Evolutionary conservation across 768 basidiomycete species (phyloP).

Genomic region (Polyporus arcularius): DNA sequence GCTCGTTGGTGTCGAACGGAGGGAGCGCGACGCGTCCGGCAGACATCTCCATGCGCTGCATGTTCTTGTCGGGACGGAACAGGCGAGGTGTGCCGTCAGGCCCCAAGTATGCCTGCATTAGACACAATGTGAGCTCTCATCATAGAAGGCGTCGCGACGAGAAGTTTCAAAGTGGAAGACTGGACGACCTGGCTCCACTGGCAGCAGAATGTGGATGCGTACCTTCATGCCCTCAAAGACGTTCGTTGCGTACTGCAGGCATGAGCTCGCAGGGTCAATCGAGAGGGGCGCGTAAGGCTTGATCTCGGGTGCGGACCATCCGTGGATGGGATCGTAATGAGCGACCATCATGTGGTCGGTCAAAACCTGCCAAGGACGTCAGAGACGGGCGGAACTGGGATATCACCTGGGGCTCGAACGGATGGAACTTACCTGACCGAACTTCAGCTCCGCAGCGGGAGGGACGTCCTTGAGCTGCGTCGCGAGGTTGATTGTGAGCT

Average conservation of each 20-base stretch:
- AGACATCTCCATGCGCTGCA: slow-evolving; percentile 75
- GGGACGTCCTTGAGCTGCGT: slow-evolving; percentile 53
- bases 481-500: slow-evolving; percentile 49
- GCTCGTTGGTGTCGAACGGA: slow-evolving; percentile 45
- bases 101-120: slow-evolving; percentile 61
- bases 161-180: too few species aligned
- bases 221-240: slow-evolving; percentile 74
- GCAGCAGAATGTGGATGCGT: too few species aligned
- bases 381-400: slow-evolving; percentile 3
- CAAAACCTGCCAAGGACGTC: slow-evolving; percentile 42
- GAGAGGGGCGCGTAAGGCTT: slow-evolving; percentile 64
- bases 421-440: slow-evolving; percentile 52
- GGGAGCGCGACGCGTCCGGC: slow-evolving; percentile 74
- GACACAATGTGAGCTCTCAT: neutral
- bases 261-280: slow-evolving; percentile 56
- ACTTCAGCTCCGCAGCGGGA: slow-evolving; percentile 46
- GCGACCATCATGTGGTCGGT: slow-evolving; percentile 80
- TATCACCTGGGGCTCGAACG: neutral
- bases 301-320: slow-evolving; percentile 75
- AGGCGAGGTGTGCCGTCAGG: slow-evolving; percentile 73
- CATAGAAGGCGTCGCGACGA: neutral
- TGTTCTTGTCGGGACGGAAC: slow-evolving; percentile 85
- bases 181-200: too few species aligned
- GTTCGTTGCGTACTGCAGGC: slow-evolving; percentile 63
- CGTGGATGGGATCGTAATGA: slow-evolving; percentile 59